Percentiles rank a stretch among this genome's conserved stretches.
phyloP scores from a whole-genome alignment of 2,329 filamentous ascomycete species.

The Pseudogymnoascus sp. region DNA sequence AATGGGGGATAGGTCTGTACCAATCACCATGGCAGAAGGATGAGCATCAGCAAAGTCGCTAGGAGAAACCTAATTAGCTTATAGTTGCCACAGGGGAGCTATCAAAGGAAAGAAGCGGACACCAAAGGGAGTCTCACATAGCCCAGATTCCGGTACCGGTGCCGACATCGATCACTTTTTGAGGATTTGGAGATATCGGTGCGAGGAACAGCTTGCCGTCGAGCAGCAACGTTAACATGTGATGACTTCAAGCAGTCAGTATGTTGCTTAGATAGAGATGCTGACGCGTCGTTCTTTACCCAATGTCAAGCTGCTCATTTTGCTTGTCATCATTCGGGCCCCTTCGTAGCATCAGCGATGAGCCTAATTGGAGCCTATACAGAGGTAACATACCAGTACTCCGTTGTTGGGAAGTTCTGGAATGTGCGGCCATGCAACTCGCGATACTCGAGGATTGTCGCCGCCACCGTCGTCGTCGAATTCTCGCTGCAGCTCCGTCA shows the following conservation, averaged over 20 bases:
- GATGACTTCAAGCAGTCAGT: neutral
- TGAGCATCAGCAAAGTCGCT: conserved; percentile 21
- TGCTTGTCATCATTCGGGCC: conserved; percentile 15
- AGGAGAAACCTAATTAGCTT: conserved; percentile 13
- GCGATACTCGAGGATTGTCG: conserved; percentile 10
- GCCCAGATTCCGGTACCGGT: neutral
- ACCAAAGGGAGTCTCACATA: conserved; percentile 3
- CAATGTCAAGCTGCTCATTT: conserved; percentile 13
- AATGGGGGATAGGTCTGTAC: conserved; percentile 25
- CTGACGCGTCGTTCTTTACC: neutral
- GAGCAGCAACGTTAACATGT: neutral
- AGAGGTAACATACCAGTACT: neutral
- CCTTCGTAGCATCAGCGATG: neutral
- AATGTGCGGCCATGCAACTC: conserved; percentile 10
- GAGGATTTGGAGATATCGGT: conserved; percentile 1
- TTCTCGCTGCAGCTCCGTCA: conserved; percentile 4
- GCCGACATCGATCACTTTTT: conserved; percentile 8
- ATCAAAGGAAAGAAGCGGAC: neutral
- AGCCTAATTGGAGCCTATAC: neutral
- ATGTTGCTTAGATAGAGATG: neutral
- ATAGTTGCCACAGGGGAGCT: neutral
- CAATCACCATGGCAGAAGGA: conserved; percentile 23
- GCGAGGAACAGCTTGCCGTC: conserved; percentile 6
- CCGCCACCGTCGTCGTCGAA: conserved; percentile 7
- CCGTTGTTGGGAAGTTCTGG: conserved; percentile 4